phyloP scores from a whole-genome alignment of 169 alveolate genomes.

The Eimeria maxima region DNA sequence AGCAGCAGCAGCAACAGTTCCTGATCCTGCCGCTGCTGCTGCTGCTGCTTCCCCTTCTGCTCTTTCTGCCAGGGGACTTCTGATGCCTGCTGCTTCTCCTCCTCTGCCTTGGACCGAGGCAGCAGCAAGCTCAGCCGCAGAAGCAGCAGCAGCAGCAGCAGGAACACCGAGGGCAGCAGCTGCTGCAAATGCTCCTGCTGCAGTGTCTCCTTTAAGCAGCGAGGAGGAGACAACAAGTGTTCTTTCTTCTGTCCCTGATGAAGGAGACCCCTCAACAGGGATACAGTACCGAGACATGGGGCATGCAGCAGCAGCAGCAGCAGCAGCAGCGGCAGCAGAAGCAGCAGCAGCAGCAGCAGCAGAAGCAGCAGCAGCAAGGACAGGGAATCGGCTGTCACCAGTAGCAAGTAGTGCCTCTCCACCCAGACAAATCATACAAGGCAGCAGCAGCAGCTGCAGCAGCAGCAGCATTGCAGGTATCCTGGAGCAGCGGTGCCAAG shows the following conservation, averaged over 20 bases:
- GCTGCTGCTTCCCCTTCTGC: neutral
- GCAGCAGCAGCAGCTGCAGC: too few relatives aligned
- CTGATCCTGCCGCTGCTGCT: constrained; percentile 11
- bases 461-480: too few relatives aligned
- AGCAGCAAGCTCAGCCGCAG: too few relatives aligned
- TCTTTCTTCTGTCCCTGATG: constrained; percentile 23
- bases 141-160: constrained; percentile 51
- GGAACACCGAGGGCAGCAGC: neutral
- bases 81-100: neutral
- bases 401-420: too few relatives aligned
- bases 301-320: too few relatives aligned
- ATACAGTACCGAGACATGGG: too few relatives aligned
- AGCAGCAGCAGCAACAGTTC: neutral
- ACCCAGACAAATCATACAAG: neutral
- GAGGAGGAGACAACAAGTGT: neutral
- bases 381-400: too few relatives aligned
- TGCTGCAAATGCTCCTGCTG: constrained; percentile 22
- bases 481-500: too few relatives aligned
- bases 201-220: neutral
- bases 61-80: neutral
- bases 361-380: too few relatives aligned
- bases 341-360: constrained; percentile 42
- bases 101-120: too few relatives aligned
- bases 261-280: neutral
- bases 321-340: too few relatives aligned